Base-by-base conservation (phyloP, 257 asterid genomes). In the Avicennia marina region DNA sequence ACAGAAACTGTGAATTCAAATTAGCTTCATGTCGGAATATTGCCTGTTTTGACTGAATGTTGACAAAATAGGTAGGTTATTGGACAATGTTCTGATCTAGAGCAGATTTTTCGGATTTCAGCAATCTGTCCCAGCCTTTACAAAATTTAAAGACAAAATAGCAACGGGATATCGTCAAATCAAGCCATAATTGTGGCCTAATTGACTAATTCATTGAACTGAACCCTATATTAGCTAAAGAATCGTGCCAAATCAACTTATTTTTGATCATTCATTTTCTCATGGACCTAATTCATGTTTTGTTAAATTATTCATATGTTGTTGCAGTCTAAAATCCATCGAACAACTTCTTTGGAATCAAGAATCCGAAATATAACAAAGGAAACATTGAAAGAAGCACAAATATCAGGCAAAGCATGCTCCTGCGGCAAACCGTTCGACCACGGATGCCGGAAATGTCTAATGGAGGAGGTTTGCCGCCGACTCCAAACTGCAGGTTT, bases 331-430 rank as follows among this genome's bases (percentile, higher is more conserved):
- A 77, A 82, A 18, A 22, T 91, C 18, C 88, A 79, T 65, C 71
- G 96, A 68, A 85, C 95, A 22, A 90, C 81, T 61, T 67, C 90
- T 1, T 41, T 79, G 18, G 98, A 90, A 55, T 65, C 98, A 8
- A 80, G 60, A 65, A 83, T 91, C 6, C 70, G 96, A 32, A 72
- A 12, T 3, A 68, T 77, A 11, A 72, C 88, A 0, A 85, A 83
- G 63, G 94, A 87, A 54, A 66, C 84, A 8, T 4, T 85, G 21
- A 77, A 78, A 54, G 91, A 85, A 60, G 41, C 3, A 36, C 41
- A 11, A 11, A 12, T 4, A 36, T 7, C 41, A 36, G 41, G 41
- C 12, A 36, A 36, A 36, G 12, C 10, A 11, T 36, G 75, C 80
- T 16, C 62, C 72, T 42, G 58, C 60, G 32, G 24, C 70, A 0